Conservation (phyloP, 2,329 filamentous ascomycete species). For the Didymella pomorum region DNA sequence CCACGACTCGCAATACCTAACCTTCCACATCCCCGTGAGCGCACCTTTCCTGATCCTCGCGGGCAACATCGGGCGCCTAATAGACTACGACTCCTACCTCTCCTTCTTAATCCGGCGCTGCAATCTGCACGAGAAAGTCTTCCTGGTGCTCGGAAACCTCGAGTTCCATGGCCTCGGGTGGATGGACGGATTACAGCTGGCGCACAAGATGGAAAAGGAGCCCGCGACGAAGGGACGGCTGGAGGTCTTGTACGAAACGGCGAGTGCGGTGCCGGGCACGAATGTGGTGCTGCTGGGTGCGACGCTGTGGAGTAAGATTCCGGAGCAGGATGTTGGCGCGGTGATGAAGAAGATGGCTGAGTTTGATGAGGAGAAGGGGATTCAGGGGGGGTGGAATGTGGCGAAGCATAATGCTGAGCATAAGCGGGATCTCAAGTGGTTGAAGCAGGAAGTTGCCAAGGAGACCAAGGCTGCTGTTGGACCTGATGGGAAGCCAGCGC, state of each 20-base stretch:
- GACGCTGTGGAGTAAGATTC: conserved; percentile 64
- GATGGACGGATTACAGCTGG: conserved; percentile 37
- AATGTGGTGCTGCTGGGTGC: conserved; percentile 64
- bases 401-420: conserved; percentile 60
- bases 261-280: conserved; percentile 53
- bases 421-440: conserved; percentile 60
- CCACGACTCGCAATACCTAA: conserved; percentile 40
- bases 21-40: conserved; percentile 41
- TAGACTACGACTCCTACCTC: conserved; percentile 44
- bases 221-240: conserved; percentile 46
- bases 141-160: conserved; percentile 38
- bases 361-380: conserved; percentile 57
- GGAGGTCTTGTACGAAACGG: conserved; percentile 55
- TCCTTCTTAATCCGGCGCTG: conserved; percentile 41
- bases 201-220: conserved; percentile 40
- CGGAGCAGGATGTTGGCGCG: conserved; percentile 47
- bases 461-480: conserved; percentile 3
- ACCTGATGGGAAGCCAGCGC: conserved; percentile 7
- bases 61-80: conserved; percentile 43
- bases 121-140: conserved; percentile 43
- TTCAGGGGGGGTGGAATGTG: conserved; percentile 59
- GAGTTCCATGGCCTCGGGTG: conserved; percentile 41
- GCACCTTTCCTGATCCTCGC: conserved; percentile 43
- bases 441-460: conserved; percentile 49
- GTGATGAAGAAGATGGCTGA: conserved; percentile 61